Percentiles rank a stretch among this genome's conserved stretches.
These are phyloP conservation scores for Penicillium sp. DNA, from an alignment of 2,329 filamentous ascomycete genomes.

Conservation along the genomic window DNA sequence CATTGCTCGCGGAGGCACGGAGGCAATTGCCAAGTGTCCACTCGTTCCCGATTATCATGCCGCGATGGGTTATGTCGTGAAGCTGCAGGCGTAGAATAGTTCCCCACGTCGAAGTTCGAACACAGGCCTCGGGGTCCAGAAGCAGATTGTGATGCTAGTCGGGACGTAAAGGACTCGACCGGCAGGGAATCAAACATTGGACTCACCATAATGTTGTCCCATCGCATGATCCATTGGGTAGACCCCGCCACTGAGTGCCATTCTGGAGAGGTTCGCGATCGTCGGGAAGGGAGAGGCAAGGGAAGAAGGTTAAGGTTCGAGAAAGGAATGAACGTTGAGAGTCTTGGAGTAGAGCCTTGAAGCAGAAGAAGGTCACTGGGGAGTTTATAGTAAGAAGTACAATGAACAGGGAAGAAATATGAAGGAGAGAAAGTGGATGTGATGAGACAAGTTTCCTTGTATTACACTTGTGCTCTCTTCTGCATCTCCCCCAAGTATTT, in stretches of 20 bases:
- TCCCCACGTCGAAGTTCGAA: background rate
- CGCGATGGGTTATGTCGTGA: background rate
- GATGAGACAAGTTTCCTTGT: background rate
- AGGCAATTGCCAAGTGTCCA: background rate
- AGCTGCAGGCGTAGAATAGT: background rate
- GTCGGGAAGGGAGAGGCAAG: conserved; percentile 8
- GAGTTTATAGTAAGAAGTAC: background rate
- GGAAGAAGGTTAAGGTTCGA: conserved; percentile 17
- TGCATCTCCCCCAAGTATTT: too few relatives aligned
- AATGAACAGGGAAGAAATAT: background rate
- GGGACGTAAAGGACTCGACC: background rate
- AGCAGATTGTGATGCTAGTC: background rate
- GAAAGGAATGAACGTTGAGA: background rate
- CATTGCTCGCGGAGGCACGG: background rate
- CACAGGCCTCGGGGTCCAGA: background rate
- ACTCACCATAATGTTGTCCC: conserved; percentile 20
- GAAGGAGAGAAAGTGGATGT: background rate
- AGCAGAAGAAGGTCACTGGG: background rate
- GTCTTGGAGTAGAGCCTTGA: background rate
- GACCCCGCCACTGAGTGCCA: conserved; percentile 29
- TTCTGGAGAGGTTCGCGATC: conserved; percentile 10
- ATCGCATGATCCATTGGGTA: conserved; percentile 28
- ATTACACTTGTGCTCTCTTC: background rate
- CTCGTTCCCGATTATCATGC: background rate
- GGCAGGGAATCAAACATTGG: background rate